Percentiles rank a stretch among this genome's conserved stretches.
Conservation (phyloP, 2,329 filamentous ascomycete species). For the Paramyrothecium sp. region DNA sequence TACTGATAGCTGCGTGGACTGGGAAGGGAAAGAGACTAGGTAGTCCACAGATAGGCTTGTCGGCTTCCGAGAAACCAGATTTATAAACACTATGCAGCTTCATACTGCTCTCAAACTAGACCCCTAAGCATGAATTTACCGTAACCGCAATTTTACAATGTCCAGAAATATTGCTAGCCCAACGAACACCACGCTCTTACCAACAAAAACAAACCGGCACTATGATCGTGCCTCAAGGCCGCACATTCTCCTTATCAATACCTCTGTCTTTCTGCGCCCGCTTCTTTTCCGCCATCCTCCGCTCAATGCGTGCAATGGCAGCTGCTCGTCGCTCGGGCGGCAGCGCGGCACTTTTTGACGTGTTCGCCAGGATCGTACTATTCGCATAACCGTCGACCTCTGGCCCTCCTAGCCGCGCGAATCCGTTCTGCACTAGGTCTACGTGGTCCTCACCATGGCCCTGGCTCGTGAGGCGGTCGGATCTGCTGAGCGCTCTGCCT, state of each 20-base stretch:
- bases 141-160: not conserved
- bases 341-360: conserved; percentile 40
- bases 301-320: conserved; percentile 53
- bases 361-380: conserved; percentile 32
- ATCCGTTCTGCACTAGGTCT: conserved; percentile 45
- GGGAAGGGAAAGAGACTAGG: too few relatives aligned
- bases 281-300: conserved; percentile 51
- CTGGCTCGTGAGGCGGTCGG: conserved; percentile 14
- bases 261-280: conserved; percentile 28
- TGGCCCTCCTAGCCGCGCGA: conserved; percentile 41
- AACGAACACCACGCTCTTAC: conserved; percentile 18
- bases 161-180: not conserved
- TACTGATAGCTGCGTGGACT: not conserved
- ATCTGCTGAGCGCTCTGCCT: conserved; percentile 18
- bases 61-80: not conserved
- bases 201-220: not conserved
- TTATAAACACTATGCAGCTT: not conserved
- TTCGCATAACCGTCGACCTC: conserved; percentile 26
- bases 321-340: conserved; percentile 52
- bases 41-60: too few relatives aligned
- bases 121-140: not conserved
- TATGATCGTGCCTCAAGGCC: conserved; percentile 23
- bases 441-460: conserved; percentile 30
- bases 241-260: conserved; percentile 52
- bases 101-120: not conserved